phyloP scores from a whole-genome alignment of 768 basidiomycete species.

The Amanita subjunquillea region DNA sequence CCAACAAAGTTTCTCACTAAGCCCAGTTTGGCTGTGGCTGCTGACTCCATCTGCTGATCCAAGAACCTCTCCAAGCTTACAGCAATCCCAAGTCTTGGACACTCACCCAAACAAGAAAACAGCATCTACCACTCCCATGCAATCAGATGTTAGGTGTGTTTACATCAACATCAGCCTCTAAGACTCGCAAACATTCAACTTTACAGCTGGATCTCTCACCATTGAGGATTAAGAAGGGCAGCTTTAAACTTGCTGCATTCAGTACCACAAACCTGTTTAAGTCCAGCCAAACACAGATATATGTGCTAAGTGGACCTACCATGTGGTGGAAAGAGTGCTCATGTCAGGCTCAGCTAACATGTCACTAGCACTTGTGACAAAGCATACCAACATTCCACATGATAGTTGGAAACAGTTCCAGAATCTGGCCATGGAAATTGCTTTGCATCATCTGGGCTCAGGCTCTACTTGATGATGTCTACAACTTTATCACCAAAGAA shows the following conservation, averaged over 20 bases:
- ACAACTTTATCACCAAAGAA: not conserved
- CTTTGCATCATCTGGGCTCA: constrained; percentile 12
- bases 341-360: not conserved
- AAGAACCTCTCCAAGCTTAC: not conserved
- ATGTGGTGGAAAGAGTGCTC: not conserved
- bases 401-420: constrained; percentile 10
- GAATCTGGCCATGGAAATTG: constrained; percentile 11
- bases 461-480: not conserved
- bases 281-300: not conserved
- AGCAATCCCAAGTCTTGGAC: too few species aligned
- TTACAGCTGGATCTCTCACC: not conserved
- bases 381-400: constrained; percentile 3
- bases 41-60: not conserved
- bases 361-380: too few species aligned
- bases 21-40: too few species aligned
- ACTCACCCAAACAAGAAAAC: too few species aligned
- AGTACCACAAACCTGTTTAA: constrained; percentile 1
- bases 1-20: not conserved
- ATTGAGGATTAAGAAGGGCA: constrained; percentile 1
- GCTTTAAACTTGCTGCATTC: constrained; percentile 5
- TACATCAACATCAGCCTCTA: not conserved
- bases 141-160: too few species aligned
- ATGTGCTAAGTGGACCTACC: not conserved
- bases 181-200: too few species aligned
- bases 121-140: too few species aligned